Evolutionary conservation across 208 protist species (phyloP).

Genomic region (Crithidia fasciculata): DNA sequence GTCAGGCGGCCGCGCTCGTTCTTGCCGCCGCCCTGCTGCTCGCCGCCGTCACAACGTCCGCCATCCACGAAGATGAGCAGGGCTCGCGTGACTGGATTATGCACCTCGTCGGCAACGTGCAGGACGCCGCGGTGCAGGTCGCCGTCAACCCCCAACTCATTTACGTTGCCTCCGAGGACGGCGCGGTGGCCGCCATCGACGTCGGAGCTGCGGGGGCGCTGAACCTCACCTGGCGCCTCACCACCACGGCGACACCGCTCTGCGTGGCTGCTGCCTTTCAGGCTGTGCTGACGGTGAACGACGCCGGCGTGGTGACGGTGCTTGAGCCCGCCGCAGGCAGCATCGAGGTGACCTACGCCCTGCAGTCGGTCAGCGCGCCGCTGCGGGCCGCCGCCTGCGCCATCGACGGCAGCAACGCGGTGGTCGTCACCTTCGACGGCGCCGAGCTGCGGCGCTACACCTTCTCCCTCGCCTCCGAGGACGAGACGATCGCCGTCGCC

Average conservation of each 20-base stretch:
- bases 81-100: constrained; percentile 84
- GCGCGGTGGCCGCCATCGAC: constrained; percentile 69
- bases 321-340: constrained; percentile 55
- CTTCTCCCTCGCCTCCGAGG: constrained; percentile 42
- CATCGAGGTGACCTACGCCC: constrained; percentile 62
- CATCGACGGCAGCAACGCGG: constrained; percentile 29
- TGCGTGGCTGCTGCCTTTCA: constrained; percentile 49
- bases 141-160: constrained; percentile 40
- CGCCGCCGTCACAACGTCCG: constrained; percentile 14
- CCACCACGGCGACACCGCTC: constrained; percentile 49
- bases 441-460: constrained; percentile 38
- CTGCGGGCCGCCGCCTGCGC: constrained; percentile 44
- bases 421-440: constrained; percentile 38
- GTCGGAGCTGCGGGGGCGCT: constrained; percentile 29
- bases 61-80: constrained; percentile 90
- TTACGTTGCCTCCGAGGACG: constrained; percentile 64
- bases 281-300: constrained; percentile 53
- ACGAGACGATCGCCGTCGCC: constrained; percentile 34
- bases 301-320: constrained; percentile 47
- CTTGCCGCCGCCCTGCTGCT: constrained; percentile 14
- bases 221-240: constrained; percentile 68
- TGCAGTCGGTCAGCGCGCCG: constrained; percentile 7
- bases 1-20: constrained; percentile 1
- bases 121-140: constrained; percentile 56
- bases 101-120: constrained; percentile 76